phyloP scores from a whole-genome alignment of 2,329 filamentous ascomycete genomes.

The Ceratocystis albifundus region DNA sequence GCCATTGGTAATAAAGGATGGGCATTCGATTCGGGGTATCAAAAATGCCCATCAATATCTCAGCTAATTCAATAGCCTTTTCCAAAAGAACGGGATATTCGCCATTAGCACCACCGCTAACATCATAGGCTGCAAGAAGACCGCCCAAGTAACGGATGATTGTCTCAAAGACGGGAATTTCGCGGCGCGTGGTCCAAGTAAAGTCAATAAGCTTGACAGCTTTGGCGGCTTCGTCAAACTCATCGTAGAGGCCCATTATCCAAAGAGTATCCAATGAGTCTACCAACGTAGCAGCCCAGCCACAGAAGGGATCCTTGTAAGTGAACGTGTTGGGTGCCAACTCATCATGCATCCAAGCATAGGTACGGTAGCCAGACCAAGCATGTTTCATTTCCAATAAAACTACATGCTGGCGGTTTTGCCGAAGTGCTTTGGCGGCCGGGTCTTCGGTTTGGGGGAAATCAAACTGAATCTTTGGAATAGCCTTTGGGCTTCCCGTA shows the following conservation, averaged over 20 bases:
- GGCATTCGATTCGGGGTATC: conserved; percentile 95
- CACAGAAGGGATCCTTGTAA: conserved; percentile 72
- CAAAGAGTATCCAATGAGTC: conserved; percentile 74
- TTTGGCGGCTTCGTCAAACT: conserved; percentile 67
- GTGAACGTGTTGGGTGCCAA: conserved; percentile 58
- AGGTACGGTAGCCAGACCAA: conserved; percentile 69
- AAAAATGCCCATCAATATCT: conserved; percentile 70
- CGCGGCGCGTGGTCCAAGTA: conserved; percentile 50
- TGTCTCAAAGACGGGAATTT: conserved; percentile 87
- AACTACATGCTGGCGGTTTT: conserved; percentile 53
- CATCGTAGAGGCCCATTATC: conserved; percentile 69
- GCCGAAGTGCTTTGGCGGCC: conserved; percentile 48
- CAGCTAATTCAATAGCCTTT: conserved; percentile 68
- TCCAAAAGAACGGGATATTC: conserved; percentile 56
- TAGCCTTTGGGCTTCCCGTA: conserved; percentile 52
- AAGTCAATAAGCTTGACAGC: conserved; percentile 70
- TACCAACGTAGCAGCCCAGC: conserved; percentile 79
- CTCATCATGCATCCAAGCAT: conserved; percentile 82
- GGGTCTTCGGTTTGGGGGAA: conserved; percentile 54
- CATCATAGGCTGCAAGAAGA: conserved; percentile 72
- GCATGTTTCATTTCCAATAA: conserved; percentile 63
- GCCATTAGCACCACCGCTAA: conserved; percentile 51
- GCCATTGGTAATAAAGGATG: conserved; percentile 67
- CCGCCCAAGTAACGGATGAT: conserved; percentile 86
- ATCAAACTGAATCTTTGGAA: conserved; percentile 64